Evolutionary conservation across 1,284 basidiomycete species (phyloP), one percentile per base, ranked within the genome.

Genomic region (Papiliotrema nemorosa): DNA sequence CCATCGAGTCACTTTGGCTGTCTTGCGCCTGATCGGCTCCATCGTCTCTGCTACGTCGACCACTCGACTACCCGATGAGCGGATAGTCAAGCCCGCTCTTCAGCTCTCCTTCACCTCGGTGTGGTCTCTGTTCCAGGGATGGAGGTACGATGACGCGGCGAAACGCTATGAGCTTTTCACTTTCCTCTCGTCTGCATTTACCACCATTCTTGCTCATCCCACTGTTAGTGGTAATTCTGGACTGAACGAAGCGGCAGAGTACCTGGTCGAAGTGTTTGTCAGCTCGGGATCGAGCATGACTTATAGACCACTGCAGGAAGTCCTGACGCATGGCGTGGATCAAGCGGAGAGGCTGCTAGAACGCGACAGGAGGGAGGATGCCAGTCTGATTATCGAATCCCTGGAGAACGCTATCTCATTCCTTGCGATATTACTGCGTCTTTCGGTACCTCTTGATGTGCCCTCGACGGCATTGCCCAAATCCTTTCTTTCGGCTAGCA

Each of bases 291-390:
- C 69, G 3, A 58, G 59, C 1, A 50, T 69, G 14, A 68, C 66
- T 2, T 73, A 70, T 50, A 60, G 67, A 47, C 69, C 69, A 1
- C 36, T 71, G 10, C 45, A 70, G 27, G 69, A 73, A 4, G 57
- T 64, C 12, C 47, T 73, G 41, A 64, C 62, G 4, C 63, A 70
- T 47, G 55, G 63, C 1, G 41, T 47, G 12, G 50, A 50, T n/a
- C 51, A 64, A 5, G 55, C 58, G 5, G 55, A 55, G 12, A 57
- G 54, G 27, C 43, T 65, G 13, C 45, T 65, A 24, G 62, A 53
- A 14, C 29, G 42, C 16, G 61, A 59, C 10, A 60, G 66, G 5
- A 54, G 50, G 31, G 37, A 39, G 5, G 66, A 69, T 35, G 63
- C 67, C 1, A 52, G 53, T n/a, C 40, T 54, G 10, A 65, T 72